phyloP scores from a whole-genome alignment of 73 alveolate genomes.

The Uronychia setigera region DNA sequence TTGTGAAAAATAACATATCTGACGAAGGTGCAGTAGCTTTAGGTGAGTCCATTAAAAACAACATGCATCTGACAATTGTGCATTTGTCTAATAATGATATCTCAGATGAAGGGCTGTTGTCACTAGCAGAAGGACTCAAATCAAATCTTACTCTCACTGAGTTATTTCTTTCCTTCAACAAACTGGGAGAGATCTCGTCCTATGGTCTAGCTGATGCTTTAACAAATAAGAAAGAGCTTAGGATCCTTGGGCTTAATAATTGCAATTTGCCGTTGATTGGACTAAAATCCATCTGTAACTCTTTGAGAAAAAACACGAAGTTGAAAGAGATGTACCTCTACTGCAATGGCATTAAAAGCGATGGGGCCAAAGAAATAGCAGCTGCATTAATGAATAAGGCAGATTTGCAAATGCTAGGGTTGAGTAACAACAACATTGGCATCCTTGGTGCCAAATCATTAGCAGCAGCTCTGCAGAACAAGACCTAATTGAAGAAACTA shows the following conservation, averaged over 20 bases:
- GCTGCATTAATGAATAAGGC: conserved; percentile 10
- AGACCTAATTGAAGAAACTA: conserved; percentile 22
- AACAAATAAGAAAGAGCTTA: conserved; percentile 10
- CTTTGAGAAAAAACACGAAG: conserved; percentile 9
- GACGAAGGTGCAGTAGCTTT: conserved; percentile 30
- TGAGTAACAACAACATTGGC: conserved; percentile 38
- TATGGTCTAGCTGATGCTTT: not conserved
- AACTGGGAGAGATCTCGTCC: conserved; percentile 9
- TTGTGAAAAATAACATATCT: conserved; percentile 20
- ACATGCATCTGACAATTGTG: conserved; percentile 17
- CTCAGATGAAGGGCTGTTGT: not conserved
- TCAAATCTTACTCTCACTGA: conserved; percentile 30
- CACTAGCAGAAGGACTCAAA: conserved; percentile 29
- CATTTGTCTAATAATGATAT: conserved; percentile 33
- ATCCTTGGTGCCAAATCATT: conserved; percentile 39
- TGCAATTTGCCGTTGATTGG: conserved; percentile 25
- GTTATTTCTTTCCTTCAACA: conserved; percentile 39
- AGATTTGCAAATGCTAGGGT: conserved; percentile 16
- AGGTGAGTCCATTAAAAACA: conserved; percentile 26
- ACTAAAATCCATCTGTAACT: conserved; percentile 10
- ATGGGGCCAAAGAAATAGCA: conserved; percentile 14
- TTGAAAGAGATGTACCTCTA: conserved; percentile 42
- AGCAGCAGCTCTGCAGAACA: conserved; percentile 24
- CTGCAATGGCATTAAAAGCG: conserved; percentile 22
- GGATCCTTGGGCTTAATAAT: conserved; percentile 26